Percentiles rank a stretch among this genome's conserved stretches.
phyloP scores from a whole-genome alignment of 2,329 filamentous ascomycete genomes.

The Spiromastix sp. region DNA sequence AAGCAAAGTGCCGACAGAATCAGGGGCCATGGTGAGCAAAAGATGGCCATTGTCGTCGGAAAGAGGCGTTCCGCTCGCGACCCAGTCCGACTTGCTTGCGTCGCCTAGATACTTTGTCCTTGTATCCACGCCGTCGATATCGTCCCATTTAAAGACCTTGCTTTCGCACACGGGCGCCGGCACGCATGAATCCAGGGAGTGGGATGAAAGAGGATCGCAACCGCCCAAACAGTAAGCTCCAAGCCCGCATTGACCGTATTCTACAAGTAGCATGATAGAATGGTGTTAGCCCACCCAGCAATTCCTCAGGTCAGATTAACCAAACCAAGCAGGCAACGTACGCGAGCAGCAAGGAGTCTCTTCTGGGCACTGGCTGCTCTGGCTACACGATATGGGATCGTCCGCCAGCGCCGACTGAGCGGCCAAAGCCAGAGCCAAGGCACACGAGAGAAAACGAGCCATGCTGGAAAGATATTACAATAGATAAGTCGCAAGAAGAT shows the following conservation, averaged over 20 bases:
- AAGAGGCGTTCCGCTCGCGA: constrained; percentile 67
- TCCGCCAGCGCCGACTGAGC: constrained; percentile 22
- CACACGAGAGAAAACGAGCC: constrained; percentile 25
- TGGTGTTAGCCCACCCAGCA: too few species aligned
- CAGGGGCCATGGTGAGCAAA: constrained; percentile 78
- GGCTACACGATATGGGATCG: constrained; percentile 25
- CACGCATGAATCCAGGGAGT: constrained; percentile 71
- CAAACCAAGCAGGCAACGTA: constrained; percentile 50
- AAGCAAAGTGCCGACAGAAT: constrained; percentile 77
- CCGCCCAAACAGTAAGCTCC: constrained; percentile 94
- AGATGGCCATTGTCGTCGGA: constrained; percentile 52
- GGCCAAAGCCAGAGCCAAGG: constrained; percentile 23
- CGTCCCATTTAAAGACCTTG: constrained; percentile 62
- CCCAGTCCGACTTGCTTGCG: constrained; percentile 71
- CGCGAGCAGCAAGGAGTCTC: constrained; percentile 69
- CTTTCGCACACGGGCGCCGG: constrained; percentile 73
- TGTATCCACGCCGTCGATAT: constrained; percentile 56
- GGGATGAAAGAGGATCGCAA: constrained; percentile 81
- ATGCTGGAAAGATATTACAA: constrained; percentile 16
- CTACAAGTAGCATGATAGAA: constrained; percentile 37
- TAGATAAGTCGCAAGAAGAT: background rate
- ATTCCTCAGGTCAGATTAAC: too few species aligned
- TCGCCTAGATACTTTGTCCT: constrained; percentile 84
- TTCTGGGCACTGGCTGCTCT: constrained; percentile 55
- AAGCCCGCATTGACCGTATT: constrained; percentile 86